These are phyloP conservation scores for Pseudogymnoascus sp. DNA, from an alignment of 2,329 filamentous ascomycete species.

Conservation along the genomic window DNA sequence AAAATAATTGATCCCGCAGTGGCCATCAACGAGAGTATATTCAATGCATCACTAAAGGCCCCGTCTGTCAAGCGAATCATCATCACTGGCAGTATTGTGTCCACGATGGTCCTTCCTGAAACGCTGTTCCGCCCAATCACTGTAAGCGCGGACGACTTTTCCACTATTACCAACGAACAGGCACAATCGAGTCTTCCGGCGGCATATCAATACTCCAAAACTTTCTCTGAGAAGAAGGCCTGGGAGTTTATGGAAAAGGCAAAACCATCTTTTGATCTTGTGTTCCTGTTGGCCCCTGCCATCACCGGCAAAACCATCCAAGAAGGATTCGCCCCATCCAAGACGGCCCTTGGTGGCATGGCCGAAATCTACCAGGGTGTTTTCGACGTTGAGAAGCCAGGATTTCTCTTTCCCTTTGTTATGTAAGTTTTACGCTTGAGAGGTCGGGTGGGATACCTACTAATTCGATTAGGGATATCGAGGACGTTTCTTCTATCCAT, in stretches of 20 bases:
- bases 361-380: not conserved
- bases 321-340: not conserved
- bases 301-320: slow-evolving; percentile 4
- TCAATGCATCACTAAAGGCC: not conserved
- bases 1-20: not conserved
- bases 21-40: not conserved
- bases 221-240: slow-evolving; percentile 55
- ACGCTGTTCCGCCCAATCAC: slow-evolving; percentile 27
- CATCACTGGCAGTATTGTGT: slow-evolving; percentile 7
- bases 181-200: slow-evolving; percentile 20
- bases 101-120: not conserved
- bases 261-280: slow-evolving; percentile 42
- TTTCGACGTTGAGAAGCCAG: slow-evolving; percentile 5
- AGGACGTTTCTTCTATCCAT: slow-evolving; percentile 7
- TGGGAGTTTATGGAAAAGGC: slow-evolving; percentile 52
- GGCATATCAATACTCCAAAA: slow-evolving; percentile 35
- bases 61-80: not conserved
- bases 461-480: slow-evolving; percentile 6
- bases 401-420: not conserved
- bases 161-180: slow-evolving; percentile 38
- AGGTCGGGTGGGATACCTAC: not conserved
- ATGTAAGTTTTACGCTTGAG: not conserved
- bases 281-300: slow-evolving; percentile 5
- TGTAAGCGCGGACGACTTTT: slow-evolving; percentile 44
- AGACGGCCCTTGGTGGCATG: slow-evolving; percentile 3